These are phyloP conservation scores for Spongispora temasekensis DNA, from an alignment of 1,284 basidiomycete genomes.

Conservation along the genomic window DNA sequence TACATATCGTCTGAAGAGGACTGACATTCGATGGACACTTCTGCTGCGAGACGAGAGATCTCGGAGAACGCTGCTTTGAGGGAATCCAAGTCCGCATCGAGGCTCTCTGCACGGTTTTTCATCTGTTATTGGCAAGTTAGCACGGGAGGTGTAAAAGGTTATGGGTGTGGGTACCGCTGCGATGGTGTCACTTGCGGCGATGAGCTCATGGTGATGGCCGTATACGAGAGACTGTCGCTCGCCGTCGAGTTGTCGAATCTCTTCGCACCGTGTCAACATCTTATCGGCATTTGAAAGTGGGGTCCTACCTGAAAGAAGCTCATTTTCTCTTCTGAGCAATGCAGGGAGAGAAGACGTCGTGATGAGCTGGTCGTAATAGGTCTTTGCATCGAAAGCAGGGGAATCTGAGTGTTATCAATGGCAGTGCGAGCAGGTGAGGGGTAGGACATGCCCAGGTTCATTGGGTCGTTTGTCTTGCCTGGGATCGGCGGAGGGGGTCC, in stretches of 20 bases:
- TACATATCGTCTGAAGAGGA: constrained; percentile 6
- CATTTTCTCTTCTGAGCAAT: constrained; percentile 76
- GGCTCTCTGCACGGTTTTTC: constrained; percentile 79
- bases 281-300: constrained; percentile 3
- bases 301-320: constrained; percentile 61
- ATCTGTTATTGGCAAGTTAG: constrained; percentile 50
- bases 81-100: constrained; percentile 81
- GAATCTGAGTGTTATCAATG: constrained; percentile 56
- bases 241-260: constrained; percentile 85
- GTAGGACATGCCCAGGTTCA: constrained; percentile 66
- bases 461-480: constrained; percentile 64
- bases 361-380: constrained; percentile 83
- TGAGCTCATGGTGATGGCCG: constrained; percentile 93
- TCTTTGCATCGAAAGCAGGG: constrained; percentile 75
- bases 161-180: constrained; percentile 60
- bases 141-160: not conserved
- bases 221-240: constrained; percentile 91
- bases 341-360: constrained; percentile 73
- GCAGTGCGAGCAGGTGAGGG: not conserved
- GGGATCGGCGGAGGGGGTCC: constrained; percentile 63
- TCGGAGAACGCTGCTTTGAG: constrained; percentile 80
- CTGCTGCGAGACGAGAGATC: constrained; percentile 75
- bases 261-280: constrained; percentile 39
- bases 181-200: constrained; percentile 90
- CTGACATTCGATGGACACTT: constrained; percentile 55